phyloP scores from a whole-genome alignment of 192 early-diverging fungal species.

The Backusella tarrabulga region DNA sequence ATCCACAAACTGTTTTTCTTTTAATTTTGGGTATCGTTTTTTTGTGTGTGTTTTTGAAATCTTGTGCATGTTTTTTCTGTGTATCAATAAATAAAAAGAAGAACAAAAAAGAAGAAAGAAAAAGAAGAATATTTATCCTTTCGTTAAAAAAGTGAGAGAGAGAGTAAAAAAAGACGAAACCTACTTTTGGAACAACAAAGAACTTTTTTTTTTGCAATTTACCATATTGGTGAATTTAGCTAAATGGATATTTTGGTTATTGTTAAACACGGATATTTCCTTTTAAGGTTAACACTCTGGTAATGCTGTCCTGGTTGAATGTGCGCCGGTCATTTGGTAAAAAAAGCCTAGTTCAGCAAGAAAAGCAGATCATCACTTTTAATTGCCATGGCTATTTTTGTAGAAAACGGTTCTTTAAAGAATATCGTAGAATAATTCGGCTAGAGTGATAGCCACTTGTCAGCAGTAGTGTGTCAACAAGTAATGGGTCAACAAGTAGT shows the following conservation, averaged over 20 bases:
- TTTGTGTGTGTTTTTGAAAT: not conserved
- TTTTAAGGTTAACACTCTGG: not conserved
- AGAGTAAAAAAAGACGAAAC: not conserved
- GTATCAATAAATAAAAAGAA: not conserved
- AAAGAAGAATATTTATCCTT: not conserved
- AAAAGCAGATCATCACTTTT: too few relatives aligned
- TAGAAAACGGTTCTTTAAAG: too few relatives aligned
- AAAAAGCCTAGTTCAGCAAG: too few relatives aligned
- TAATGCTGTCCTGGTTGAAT: too few relatives aligned
- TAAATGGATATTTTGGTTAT: not conserved
- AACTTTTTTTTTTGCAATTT: not conserved
- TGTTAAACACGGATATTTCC: not conserved
- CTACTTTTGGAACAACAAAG: not conserved
- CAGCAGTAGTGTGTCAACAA: too few relatives aligned
- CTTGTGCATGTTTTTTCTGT: not conserved
- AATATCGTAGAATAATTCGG: too few relatives aligned
- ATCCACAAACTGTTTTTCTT: conserved; percentile 22
- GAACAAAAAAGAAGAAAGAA: not conserved
- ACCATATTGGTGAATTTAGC: not conserved
- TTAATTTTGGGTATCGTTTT: not conserved
- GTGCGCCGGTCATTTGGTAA: too few relatives aligned
- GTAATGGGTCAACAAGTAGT: too few relatives aligned
- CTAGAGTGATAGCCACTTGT: too few relatives aligned
- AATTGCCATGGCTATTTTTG: too few relatives aligned
- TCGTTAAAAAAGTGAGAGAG: not conserved